Evolutionary conservation across 768 basidiomycete species (phyloP), one percentile per base, ranked within the genome.

Genomic region (Pleurotus sapidus): DNA sequence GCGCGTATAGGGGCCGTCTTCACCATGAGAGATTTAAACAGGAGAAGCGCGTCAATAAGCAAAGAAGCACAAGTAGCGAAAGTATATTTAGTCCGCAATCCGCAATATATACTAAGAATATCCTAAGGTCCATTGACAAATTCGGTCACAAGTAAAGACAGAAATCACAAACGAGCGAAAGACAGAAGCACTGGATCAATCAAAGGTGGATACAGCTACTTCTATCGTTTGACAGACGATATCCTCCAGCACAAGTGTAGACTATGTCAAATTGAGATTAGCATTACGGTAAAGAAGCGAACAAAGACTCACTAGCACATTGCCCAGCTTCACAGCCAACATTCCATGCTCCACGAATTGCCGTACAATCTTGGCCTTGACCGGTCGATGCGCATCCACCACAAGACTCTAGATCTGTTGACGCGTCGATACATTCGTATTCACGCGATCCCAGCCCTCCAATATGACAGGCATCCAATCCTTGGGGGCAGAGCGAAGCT

Each of bases 341-440:
- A 65, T 84, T 84, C 80, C 83, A 82, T 17, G 80, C 84, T 47
- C 84, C 82, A 46, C 71, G 59, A 62, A 93, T 90, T 46, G 77
- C 71, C 15, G 84, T 84, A 70, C 90, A 93, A 68, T 93, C 87
- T 67, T 83, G 73, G 23, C 91, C 91, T 43, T 72, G 65, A 17
- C 83, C 84, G n/a, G 80, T 69, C 15, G 81, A 77, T 2, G 81
- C 70, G 66, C 91, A 93, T 25, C 91, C 91, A 60, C 90, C 91
- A 70, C 91, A 93, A 12, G 85, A 84, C 58, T 83, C 77, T 46
- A 92, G 78, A 58, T 91, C 88, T 45, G 72, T 72, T 15, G 70
- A 62, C 27, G 79, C 79, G 70, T 93, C 87, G 51, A 92, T 64
- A 65, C 86, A 88, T 64, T 88, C 86, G 61, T 76, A 84, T 56